phyloP scores from a whole-genome alignment of 2,329 filamentous ascomycete species.

The Penicillium sp. region DNA sequence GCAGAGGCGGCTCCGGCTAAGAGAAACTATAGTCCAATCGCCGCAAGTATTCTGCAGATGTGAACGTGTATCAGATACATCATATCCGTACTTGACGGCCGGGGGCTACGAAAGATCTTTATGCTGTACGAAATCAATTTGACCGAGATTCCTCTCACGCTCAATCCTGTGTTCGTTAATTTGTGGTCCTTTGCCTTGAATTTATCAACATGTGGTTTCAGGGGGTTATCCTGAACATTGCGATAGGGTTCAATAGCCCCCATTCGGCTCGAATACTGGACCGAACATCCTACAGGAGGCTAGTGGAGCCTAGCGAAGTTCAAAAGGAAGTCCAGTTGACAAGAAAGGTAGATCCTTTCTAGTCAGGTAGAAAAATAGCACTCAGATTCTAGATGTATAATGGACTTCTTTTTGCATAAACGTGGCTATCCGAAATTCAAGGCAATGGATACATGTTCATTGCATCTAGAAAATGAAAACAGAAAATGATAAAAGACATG shows the following conservation, averaged over 20 bases:
- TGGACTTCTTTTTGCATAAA: neutral
- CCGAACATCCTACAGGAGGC: neutral
- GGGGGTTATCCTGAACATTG: neutral
- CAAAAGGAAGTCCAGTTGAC: neutral
- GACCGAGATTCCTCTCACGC: too few relatives aligned
- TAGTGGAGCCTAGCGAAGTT: neutral
- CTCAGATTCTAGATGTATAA: neutral
- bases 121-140: too few relatives aligned
- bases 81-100: neutral
- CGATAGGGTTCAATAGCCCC: neutral
- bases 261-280: neutral
- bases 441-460: conserved; percentile 12
- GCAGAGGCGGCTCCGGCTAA: neutral
- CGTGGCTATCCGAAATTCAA: neutral
- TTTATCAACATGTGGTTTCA: neutral
- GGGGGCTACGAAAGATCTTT: too few relatives aligned
- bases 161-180: too few relatives aligned
- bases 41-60: conserved; percentile 2
- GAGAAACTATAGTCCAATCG: conserved; percentile 6
- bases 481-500: conserved; percentile 17
- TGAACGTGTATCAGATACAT: too few relatives aligned
- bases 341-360: neutral
- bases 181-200: neutral
- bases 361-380: neutral
- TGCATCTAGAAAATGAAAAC: conserved; percentile 10